These are phyloP conservation scores for Sicyos edulis DNA, from an alignment of 306 rosid genomes.

Conservation along the genomic window DNA sequence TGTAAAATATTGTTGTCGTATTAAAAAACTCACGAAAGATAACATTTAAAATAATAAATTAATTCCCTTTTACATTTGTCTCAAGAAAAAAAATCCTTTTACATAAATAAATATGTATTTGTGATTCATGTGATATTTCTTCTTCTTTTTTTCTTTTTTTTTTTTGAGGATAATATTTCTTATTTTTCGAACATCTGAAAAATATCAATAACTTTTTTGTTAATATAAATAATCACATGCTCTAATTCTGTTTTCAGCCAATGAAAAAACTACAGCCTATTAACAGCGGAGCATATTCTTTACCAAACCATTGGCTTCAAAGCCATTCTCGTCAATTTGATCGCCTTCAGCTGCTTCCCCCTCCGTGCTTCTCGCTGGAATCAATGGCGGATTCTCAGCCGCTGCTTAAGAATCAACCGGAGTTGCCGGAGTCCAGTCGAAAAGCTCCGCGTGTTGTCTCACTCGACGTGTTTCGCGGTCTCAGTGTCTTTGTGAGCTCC, in stretches of 20 bases:
- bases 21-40: too few relatives aligned
- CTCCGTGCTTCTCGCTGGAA: conserved; percentile 9
- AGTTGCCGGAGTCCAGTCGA: conserved; percentile 14
- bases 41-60: too few relatives aligned
- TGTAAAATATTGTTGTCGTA: too few relatives aligned
- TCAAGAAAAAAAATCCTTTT: too few relatives aligned
- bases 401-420: conserved; percentile 25
- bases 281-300: background rate
- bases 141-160: too few relatives aligned
- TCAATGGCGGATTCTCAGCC: conserved; percentile 47
- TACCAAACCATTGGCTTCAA: background rate
- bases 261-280: background rate
- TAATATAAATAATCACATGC: too few relatives aligned
- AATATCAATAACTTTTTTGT: background rate
- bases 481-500: conserved; percentile 64
- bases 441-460: conserved; percentile 60
- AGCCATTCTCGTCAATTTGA: background rate
- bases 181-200: background rate
- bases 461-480: conserved; percentile 89
- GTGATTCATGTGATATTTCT: too few relatives aligned
- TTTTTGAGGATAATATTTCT: too few relatives aligned
- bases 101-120: too few relatives aligned
- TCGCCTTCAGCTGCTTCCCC: background rate
- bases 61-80: too few relatives aligned
- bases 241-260: conserved; percentile 8